These are phyloP conservation scores for Danielozyma ontarioensis DNA, from an alignment of 805 yeast species.

Conservation along the genomic window DNA sequence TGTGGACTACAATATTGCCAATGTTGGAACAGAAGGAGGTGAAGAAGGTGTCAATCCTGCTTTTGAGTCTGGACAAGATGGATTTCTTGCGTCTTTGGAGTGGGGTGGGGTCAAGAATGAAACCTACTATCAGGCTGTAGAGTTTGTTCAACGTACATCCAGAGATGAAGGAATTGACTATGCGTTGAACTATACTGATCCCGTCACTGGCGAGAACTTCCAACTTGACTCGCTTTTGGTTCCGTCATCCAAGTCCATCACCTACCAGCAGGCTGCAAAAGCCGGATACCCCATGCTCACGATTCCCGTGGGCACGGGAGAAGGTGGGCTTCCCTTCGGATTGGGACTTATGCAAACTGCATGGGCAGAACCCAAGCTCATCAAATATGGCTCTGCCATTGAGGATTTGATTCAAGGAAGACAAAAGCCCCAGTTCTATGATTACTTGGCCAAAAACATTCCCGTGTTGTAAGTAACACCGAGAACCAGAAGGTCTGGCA, in stretches of 20 bases:
- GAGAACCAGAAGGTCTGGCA: too few relatives aligned
- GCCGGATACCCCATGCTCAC: constrained; percentile 24
- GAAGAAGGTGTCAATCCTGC: constrained; percentile 14
- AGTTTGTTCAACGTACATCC: constrained; percentile 19
- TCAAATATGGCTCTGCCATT: constrained; percentile 22
- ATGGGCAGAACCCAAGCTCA: constrained; percentile 19
- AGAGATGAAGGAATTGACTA: constrained; percentile 25
- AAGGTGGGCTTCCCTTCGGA: constrained; percentile 20
- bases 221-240: constrained; percentile 9
- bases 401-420: constrained; percentile 16
- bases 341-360: constrained; percentile 22
- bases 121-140: constrained; percentile 23
- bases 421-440: constrained; percentile 14
- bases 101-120: constrained; percentile 20
- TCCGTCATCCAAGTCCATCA: constrained; percentile 13
- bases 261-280: constrained; percentile 23
- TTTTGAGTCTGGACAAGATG: constrained; percentile 22
- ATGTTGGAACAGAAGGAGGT: constrained; percentile 22
- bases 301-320: constrained; percentile 15
- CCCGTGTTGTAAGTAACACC: constrained; percentile 9
- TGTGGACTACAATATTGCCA: constrained; percentile 15
- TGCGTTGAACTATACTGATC: constrained; percentile 21
- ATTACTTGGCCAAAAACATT: constrained; percentile 17
- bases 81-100: constrained; percentile 17
- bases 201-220: constrained; percentile 16